These are phyloP conservation scores for Dictyostelium capitatum DNA, from an alignment of 78 protist species.

Conservation along the genomic window DNA sequence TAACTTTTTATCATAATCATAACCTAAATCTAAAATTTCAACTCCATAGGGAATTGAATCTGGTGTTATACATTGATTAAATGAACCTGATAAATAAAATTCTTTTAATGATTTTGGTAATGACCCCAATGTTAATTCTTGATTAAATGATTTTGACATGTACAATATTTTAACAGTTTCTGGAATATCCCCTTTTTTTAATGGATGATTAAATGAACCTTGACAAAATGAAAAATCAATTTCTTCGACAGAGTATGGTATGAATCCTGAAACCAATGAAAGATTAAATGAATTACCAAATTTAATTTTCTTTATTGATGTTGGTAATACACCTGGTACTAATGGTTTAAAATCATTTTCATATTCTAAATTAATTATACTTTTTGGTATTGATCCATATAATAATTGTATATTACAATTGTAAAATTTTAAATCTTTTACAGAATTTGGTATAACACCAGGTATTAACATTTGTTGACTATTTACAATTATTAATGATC, in stretches of 20 bases:
- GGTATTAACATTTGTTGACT: constrained; percentile 3
- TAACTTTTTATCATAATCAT: background rate
- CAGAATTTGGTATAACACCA: background rate
- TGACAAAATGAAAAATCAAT: background rate
- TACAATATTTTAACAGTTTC: background rate
- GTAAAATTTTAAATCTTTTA: background rate
- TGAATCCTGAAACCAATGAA: background rate
- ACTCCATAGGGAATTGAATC: background rate
- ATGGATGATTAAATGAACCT: background rate
- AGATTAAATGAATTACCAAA: background rate
- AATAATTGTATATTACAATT: background rate
- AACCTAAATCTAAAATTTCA: background rate
- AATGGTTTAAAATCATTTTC: background rate
- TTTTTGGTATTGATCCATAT: background rate
- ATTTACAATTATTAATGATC: background rate
- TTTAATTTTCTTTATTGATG: background rate
- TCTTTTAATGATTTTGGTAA: background rate
- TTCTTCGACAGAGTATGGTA: background rate
- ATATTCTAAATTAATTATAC: background rate
- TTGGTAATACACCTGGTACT: background rate
- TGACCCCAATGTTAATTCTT: background rate
- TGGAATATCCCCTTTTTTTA: background rate
- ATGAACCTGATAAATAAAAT: background rate
- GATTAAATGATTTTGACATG: constrained; percentile 4
- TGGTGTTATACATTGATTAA: background rate